Base-by-base conservation (phyloP, 2,329 filamentous ascomycete species). In the Leptographium flavum region DNA sequence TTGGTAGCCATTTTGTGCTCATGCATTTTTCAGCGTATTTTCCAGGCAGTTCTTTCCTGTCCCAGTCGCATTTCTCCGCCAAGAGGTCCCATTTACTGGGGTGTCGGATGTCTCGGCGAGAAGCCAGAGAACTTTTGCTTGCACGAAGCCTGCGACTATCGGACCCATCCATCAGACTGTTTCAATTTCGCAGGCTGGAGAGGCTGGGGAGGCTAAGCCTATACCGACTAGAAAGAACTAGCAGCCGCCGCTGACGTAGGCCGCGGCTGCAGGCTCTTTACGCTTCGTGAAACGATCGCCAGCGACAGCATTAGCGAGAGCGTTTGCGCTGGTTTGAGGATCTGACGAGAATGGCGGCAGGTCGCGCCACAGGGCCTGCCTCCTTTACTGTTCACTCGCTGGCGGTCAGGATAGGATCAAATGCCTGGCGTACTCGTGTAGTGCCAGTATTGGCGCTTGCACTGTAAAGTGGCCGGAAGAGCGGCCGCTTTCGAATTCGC, bases 41-140 rank as follows among this genome's bases (percentile, higher is more conserved):
- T n/a, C n/a, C n/a, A n/a, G n/a, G n/a, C n/a, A n/a, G n/a, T n/a
- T n/a, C n/a, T n/a, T n/a, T n/a, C n/a, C n/a, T n/a, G n/a, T n/a
- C n/a, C n/a, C n/a, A 27, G 5, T 27, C 25, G 25, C 25, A 5
- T 27, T 28, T 28, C 5, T 19, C 19, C 25, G 40, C 40, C 40
- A 42, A 42, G 30, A 42, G 27, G 17, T 22, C 15, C 21, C 22
- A 41, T 19, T 23, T 17, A 21, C 40, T 23, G 30, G 30, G 30
- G 21, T 42, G 30, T 33, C 40, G 40, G 40, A 42, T 42, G 40
- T 42, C 40, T 21, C 40, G 40, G 40, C 31, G 40, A 23, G 14
- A 19, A 39, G 13, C 5, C 22, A 17, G 22, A 27, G 22, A 23
- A 17, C 15, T 19, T 39, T 4, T 28, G 27, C 8, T 11, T 28